Conservation (phyloP, 345 rosid genomes). For the Eucalyptus viminalis region DNA sequence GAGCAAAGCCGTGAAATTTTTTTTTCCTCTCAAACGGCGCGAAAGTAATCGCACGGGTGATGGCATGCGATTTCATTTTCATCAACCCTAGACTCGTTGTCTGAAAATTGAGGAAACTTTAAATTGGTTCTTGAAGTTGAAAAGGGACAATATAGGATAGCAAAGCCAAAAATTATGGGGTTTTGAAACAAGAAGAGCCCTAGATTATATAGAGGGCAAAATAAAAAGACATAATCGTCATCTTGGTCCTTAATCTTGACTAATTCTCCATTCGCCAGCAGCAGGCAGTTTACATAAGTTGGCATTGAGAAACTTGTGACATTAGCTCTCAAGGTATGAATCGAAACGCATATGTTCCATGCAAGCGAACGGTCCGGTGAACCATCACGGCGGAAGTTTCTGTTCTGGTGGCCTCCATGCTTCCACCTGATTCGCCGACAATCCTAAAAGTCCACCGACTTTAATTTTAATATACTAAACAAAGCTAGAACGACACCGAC, state of each 20-base stretch:
- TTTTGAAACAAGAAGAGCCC: neutral
- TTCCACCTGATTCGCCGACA: neutral
- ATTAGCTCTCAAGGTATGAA: neutral
- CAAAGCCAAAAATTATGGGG: neutral
- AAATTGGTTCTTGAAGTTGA: neutral
- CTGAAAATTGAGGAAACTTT: neutral
- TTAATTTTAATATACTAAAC: neutral
- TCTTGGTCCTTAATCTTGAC: neutral
- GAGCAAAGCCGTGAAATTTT: neutral
- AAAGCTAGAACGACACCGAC: neutral
- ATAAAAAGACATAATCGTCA: neutral
- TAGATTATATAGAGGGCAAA: neutral
- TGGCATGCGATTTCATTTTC: neutral
- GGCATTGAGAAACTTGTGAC: neutral
- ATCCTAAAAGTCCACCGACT: neutral
- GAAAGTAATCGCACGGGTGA: neutral
- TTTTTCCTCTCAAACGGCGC: neutral
- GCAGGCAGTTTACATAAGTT: neutral
- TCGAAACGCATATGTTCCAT: neutral
- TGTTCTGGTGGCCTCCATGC: neutral
- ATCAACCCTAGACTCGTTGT: neutral
- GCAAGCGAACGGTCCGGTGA: neutral
- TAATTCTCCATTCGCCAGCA: neutral
- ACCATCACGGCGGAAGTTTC: neutral
- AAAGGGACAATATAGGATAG: neutral